phyloP scores from a whole-genome alignment of 805 yeast species.

The Ogataea zsoltii region DNA sequence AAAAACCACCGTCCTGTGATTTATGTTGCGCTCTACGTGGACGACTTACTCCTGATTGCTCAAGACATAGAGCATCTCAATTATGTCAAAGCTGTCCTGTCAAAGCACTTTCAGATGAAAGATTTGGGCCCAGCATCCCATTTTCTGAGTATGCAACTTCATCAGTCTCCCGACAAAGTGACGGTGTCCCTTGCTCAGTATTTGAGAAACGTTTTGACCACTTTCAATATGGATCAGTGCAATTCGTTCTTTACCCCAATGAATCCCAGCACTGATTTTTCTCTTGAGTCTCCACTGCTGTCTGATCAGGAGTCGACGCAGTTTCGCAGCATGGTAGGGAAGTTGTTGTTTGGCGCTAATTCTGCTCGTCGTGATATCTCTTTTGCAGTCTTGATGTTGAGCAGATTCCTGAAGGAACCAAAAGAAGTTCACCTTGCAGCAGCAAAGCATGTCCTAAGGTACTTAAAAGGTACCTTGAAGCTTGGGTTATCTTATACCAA shows the following conservation, averaged over 20 bases:
- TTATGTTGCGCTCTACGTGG: not conserved
- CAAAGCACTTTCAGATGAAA: constrained; percentile 3
- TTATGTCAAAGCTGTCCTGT: too few relatives aligned
- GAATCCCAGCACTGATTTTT: not conserved
- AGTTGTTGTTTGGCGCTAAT: constrained; percentile 11
- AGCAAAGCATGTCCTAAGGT: constrained; percentile 12
- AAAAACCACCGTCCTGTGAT: not conserved
- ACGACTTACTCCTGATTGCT: too few relatives aligned
- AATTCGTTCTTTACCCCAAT: not conserved
- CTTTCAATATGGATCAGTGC: not conserved
- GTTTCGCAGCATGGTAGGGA: constrained; percentile 16
- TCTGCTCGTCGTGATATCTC: constrained; percentile 6
- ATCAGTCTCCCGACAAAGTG: not conserved
- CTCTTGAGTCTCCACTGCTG: not conserved
- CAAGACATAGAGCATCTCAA: too few relatives aligned
- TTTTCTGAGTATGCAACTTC: constrained; percentile 1
- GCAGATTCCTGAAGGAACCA: constrained; percentile 6
- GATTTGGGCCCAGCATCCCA: constrained; percentile 2
- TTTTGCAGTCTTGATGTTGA: constrained; percentile 1
- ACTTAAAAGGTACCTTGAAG: constrained; percentile 15
- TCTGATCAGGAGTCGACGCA: not conserved
- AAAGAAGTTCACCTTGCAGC: constrained; percentile 4
- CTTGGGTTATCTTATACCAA: too few relatives aligned
- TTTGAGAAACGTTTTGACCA: not conserved
- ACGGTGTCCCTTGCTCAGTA: not conserved